Percentiles rank a stretch among this genome's conserved stretches.
These are phyloP conservation scores for Penicillium crystallinum DNA, from an alignment of 495 filamentous ascomycete genomes.

Conservation along the genomic window DNA sequence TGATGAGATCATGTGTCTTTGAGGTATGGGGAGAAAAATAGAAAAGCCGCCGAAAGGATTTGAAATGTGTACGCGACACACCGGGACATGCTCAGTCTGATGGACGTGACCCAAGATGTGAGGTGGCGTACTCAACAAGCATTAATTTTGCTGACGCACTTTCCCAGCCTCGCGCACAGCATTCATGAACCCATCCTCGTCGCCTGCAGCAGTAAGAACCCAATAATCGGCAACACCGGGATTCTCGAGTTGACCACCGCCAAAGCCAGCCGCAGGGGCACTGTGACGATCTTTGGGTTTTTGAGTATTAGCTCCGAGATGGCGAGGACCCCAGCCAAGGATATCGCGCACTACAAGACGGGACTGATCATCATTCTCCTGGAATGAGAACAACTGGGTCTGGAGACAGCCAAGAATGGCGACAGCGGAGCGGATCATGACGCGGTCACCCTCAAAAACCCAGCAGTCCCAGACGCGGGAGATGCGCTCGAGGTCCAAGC, in stretches of 20 bases:
- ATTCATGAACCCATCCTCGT: conserved; percentile 66
- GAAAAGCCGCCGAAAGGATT: neutral
- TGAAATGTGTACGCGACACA: neutral
- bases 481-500: conserved; percentile 64
- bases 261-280: conserved; percentile 37
- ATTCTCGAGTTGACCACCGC: conserved; percentile 36
- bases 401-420: conserved; percentile 63
- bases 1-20: neutral
- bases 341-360: conserved; percentile 35
- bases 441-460: conserved; percentile 85
- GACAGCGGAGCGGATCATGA: conserved; percentile 73
- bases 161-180: conserved; percentile 67
- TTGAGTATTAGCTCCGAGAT: conserved; percentile 27
- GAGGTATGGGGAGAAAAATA: neutral
- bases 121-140: neutral
- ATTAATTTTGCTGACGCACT: conserved; percentile 33
- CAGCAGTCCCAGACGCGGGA: conserved; percentile 89
- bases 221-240: conserved; percentile 41
- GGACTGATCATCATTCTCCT: conserved; percentile 39
- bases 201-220: conserved; percentile 41
- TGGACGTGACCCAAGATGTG: neutral
- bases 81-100: neutral
- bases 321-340: conserved; percentile 49
- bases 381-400: conserved; percentile 53
- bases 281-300: conserved; percentile 39